Evolutionary conservation across 2,329 filamentous ascomycete species (phyloP), one percentile per base, ranked within the genome.

Genomic region (Penicillium sp.): DNA sequence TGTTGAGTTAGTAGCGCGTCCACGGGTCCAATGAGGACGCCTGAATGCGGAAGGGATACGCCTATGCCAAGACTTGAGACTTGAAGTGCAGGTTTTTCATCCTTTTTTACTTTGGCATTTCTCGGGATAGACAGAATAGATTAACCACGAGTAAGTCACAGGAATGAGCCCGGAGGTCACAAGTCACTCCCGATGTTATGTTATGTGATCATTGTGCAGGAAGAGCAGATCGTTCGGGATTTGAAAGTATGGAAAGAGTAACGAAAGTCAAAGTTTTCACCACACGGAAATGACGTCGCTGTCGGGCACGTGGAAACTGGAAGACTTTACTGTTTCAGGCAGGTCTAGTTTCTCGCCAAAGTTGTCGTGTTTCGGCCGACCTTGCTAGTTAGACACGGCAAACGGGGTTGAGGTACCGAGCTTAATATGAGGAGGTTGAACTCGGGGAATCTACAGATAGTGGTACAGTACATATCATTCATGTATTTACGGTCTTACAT

Each of bases 21-120:
- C 45, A 55, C 39, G 29, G 48, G 46, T 59, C 45, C 48, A 41
- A 54, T 33, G 22, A 56, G 33, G 24, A 16, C 10, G 19, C 16
- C 62, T 48, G 60, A 59, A 64, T 56, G 62, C 60, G 62, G 62
- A 53, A 63, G 53, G 11, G 56, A 61, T 59, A 26, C 19, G 52
- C 41, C 50, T 11, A 48, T 21, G 58, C 49, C 56, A 58, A 57
- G 56, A 55, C 31, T 35, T n/a, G 26, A n/a, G 16, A 41, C 24
- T 11, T 9, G 9, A 27, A 41, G 22, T 13, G 21, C 47, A 22
- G 16, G 22, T 24, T 22, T 41, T 39, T 41, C n/a, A 2, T 37
- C 4, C n/a, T 41, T 11, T 21, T 21, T 11, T 29, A 8, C 37
- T 41, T n/a, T 16, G 33, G 33, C 14, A n/a, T 13, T 31, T 31